phyloP scores from a whole-genome alignment of 2,329 filamentous ascomycete genomes.

The Colletotrichum abscissum region DNA sequence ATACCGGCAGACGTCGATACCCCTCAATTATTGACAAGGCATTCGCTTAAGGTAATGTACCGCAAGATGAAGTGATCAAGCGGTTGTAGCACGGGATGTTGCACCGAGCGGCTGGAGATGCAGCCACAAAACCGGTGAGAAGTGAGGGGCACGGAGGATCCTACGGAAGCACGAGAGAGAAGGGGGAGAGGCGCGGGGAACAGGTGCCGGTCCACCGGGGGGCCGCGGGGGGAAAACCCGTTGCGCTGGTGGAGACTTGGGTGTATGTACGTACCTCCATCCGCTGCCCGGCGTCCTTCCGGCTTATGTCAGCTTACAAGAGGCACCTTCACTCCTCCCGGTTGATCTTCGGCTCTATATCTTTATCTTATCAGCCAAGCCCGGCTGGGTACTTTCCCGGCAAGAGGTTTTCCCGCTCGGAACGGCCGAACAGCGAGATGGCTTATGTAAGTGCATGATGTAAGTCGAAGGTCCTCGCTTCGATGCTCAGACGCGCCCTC shows the following conservation, averaged over 20 bases:
- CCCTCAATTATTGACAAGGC: background rate
- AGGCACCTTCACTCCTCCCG: background rate
- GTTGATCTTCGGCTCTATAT: background rate
- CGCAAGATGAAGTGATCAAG: background rate
- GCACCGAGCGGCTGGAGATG: background rate
- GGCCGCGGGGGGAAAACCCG: background rate
- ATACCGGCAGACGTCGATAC: background rate
- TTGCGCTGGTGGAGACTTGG: background rate
- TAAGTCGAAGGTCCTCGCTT: background rate
- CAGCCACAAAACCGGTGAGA: background rate
- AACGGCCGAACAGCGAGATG: background rate
- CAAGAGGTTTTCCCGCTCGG: background rate
- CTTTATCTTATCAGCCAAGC: rapidly evolving
- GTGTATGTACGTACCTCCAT: background rate
- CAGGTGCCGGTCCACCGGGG: background rate
- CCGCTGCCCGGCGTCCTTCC: background rate
- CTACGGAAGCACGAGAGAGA: background rate
- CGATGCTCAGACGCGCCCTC: background rate
- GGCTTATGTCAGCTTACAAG: background rate
- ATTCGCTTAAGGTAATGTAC: background rate
- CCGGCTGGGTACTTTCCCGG: background rate
- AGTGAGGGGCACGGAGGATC: background rate
- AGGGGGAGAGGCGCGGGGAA: background rate
- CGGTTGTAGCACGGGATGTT: background rate
- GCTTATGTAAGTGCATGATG: background rate